Percentiles rank a stretch among this genome's conserved stretches.
phyloP scores from a whole-genome alignment of 78 protist species.

The Protostelium mycophagum region DNA sequence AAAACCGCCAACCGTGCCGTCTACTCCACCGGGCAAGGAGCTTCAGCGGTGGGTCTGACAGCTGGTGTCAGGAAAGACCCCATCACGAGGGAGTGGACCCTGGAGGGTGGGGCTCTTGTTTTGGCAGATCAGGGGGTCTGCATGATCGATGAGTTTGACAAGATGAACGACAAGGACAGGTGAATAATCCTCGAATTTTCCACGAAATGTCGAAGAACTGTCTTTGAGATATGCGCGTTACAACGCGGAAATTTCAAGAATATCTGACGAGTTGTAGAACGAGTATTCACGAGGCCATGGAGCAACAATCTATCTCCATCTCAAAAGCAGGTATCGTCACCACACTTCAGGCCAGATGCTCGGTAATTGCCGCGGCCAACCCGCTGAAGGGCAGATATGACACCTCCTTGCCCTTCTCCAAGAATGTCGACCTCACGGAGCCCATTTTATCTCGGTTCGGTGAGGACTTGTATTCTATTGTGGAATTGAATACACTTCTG shows the following conservation, averaged over 20 bases:
- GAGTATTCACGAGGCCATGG: slow-evolving; percentile 99
- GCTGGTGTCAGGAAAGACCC: slow-evolving; percentile 97
- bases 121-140: slow-evolving; percentile 98
- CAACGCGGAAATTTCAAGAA: slow-evolving; percentile 8
- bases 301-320: slow-evolving; percentile 98
- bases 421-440: slow-evolving; percentile 96
- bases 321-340: slow-evolving; percentile 99
- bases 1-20: slow-evolving; percentile 97
- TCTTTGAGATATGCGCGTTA: background rate
- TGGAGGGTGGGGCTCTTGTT: slow-evolving; percentile 99
- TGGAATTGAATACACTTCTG: no score
- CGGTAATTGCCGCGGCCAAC: slow-evolving; percentile 99
- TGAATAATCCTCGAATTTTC: background rate
- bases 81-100: slow-evolving; percentile 96
- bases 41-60: slow-evolving; percentile 99
- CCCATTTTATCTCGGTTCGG: slow-evolving; percentile 99
- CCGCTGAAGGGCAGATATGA: slow-evolving; percentile 93
- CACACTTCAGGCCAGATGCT: slow-evolving; percentile 92
- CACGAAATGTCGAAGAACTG: background rate
- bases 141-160: slow-evolving; percentile 99
- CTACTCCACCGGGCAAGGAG: slow-evolving; percentile 97
- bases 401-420: slow-evolving; percentile 64
- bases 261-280: slow-evolving; percentile 73
- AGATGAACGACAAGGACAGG: slow-evolving; percentile 94
- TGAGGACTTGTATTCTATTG: slow-evolving; percentile 15